phyloP scores from a whole-genome alignment of 352 stramenopile species.

The Phytophthora foliorum region DNA sequence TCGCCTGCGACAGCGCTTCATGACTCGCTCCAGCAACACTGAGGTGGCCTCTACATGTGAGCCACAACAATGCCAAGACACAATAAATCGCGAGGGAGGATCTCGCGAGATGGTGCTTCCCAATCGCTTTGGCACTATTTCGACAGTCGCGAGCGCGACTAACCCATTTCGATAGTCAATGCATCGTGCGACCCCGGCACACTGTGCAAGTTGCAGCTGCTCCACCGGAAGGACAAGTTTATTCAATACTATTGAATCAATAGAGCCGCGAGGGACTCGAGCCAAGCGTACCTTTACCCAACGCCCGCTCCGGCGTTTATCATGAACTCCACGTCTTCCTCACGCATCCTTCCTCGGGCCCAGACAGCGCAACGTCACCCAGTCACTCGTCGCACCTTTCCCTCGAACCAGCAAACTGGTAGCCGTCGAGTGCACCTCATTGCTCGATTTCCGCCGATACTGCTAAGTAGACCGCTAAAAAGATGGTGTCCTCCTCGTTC shows the following conservation, averaged over 20 bases:
- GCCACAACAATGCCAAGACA: not conserved
- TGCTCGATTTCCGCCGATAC: conserved; percentile 26
- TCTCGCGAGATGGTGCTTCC: conserved; percentile 5
- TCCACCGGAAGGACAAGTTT: conserved; percentile 16
- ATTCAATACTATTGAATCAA: no score
- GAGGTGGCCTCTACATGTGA: no score
- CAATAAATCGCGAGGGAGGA: not conserved
- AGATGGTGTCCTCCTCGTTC: conserved; percentile 29
- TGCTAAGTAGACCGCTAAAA: conserved; percentile 6
- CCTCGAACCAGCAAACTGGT: conserved; percentile 15
- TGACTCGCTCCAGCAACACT: not conserved
- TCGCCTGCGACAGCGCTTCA: not conserved
- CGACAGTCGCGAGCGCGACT: conserved; percentile 11
- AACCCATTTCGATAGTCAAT: conserved; percentile 28
- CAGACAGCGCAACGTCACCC: conserved; percentile 29
- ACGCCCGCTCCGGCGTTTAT: conserved; percentile 5
- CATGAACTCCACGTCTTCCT: not conserved
- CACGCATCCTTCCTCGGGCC: conserved; percentile 25
- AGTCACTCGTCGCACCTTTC: conserved; percentile 34
- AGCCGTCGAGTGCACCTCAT: conserved; percentile 15
- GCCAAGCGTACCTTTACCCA: conserved; percentile 17
- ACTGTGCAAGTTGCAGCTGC: conserved; percentile 24
- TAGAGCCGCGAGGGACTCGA: no score
- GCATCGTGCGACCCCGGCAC: conserved; percentile 15
- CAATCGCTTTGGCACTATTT: conserved; percentile 14